phyloP scores from a whole-genome alignment of 345 rosid species.

The Firmiana major region DNA sequence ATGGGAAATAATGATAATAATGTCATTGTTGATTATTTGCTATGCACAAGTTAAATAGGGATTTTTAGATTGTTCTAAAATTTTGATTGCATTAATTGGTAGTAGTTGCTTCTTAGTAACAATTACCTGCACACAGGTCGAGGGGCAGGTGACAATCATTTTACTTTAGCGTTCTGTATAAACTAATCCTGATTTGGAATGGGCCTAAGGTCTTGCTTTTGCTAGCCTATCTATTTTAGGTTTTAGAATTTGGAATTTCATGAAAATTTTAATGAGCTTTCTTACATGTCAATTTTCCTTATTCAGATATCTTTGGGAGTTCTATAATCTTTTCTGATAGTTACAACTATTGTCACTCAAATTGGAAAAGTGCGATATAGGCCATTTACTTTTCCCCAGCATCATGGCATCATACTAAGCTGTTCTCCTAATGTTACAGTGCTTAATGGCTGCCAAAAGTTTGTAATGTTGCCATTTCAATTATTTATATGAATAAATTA shows the following conservation, averaged over 20 bases:
- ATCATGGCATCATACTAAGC: slow-evolving; percentile 5
- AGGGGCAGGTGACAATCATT: not conserved
- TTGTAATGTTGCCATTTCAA: not conserved
- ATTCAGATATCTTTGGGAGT: not conserved
- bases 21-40: not conserved
- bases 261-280: not conserved
- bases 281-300: not conserved
- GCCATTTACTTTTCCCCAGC: not conserved
- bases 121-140: not conserved
- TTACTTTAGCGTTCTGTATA: not conserved
- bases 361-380: not conserved
- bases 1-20: not conserved
- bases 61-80: not conserved
- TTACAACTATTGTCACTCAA: not conserved
- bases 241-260: not conserved
- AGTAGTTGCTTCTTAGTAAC: not conserved
- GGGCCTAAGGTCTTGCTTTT: not conserved
- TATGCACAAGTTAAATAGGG: not conserved
- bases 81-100: not conserved
- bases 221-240: not conserved
- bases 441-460: not conserved
- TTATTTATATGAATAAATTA: slow-evolving; percentile 2
- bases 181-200: slow-evolving; percentile 4
- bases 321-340: not conserved
- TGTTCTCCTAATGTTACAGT: not conserved